Percentiles rank a stretch among this genome's conserved stretches.
These are phyloP conservation scores for Balansia obtecta DNA, from an alignment of 2,329 filamentous ascomycete genomes.

Conservation along the genomic window DNA sequence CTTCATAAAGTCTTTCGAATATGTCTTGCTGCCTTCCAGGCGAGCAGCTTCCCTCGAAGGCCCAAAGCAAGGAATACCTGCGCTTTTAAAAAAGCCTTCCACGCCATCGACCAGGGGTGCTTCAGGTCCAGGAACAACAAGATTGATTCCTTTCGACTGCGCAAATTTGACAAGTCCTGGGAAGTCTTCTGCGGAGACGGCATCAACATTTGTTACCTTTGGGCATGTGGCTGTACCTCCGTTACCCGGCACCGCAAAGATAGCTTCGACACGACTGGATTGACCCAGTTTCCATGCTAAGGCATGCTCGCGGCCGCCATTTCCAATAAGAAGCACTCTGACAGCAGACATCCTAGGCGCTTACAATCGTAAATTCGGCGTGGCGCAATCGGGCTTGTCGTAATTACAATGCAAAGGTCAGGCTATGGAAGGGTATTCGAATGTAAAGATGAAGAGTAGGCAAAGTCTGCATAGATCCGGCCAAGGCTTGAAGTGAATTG, in stretches of 20 bases:
- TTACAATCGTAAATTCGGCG: not conserved
- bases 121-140: constrained; percentile 85
- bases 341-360: constrained; percentile 27
- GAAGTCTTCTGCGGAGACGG: constrained; percentile 66
- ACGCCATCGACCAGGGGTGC: constrained; percentile 88
- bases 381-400: not conserved
- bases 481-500: not conserved
- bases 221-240: constrained; percentile 65
- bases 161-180: constrained; percentile 64
- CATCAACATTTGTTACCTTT: constrained; percentile 60
- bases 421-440: too few relatives aligned
- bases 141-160: constrained; percentile 58
- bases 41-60: constrained; percentile 72
- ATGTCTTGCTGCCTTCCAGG: constrained; percentile 95
- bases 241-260: constrained; percentile 66
- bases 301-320: constrained; percentile 88
- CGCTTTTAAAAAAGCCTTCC: constrained; percentile 64
- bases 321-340: constrained; percentile 76
- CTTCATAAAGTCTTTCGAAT: constrained; percentile 97
- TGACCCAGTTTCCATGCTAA: constrained; percentile 89
- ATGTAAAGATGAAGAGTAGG: not conserved
- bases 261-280: constrained; percentile 64
- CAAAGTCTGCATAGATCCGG: not conserved
- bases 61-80: constrained; percentile 72
- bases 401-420: too few relatives aligned